These are phyloP conservation scores for Lantana camara DNA, from an alignment of 257 asterid species.

Conservation along the genomic window DNA sequence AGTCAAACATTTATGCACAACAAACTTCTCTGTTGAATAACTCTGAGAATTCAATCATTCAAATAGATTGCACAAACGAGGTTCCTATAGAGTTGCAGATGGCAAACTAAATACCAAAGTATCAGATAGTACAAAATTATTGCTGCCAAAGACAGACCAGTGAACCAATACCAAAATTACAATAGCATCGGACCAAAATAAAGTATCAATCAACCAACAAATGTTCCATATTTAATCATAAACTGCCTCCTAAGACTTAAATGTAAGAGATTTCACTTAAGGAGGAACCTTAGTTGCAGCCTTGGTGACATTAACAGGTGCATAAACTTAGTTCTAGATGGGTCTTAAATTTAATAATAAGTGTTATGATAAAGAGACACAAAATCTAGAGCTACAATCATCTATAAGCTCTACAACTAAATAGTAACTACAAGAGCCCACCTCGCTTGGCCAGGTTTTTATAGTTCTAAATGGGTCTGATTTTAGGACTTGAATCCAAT, in stretches of 20 bases:
- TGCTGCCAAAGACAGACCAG: background rate
- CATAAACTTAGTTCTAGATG: constrained; percentile 3
- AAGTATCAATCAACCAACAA: background rate
- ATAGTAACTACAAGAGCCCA: background rate
- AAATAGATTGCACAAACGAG: background rate
- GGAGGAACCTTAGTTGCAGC: constrained; percentile 8
- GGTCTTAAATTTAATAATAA: background rate
- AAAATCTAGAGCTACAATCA: too few species aligned
- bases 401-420: background rate
- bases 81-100: background rate
- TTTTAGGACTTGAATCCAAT: too few species aligned
- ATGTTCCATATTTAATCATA: background rate
- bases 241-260: background rate
- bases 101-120: background rate
- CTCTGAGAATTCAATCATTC: background rate
- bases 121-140: background rate
- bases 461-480: too few species aligned
- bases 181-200: constrained; percentile 3
- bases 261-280: constrained; percentile 16
- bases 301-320: background rate
- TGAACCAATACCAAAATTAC: constrained; percentile 13
- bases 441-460: too few species aligned
- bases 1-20: background rate
- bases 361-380: background rate
- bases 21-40: background rate